phyloP scores from a whole-genome alignment of 164 flowering plant genomes.

The Litsea cubeba region DNA sequence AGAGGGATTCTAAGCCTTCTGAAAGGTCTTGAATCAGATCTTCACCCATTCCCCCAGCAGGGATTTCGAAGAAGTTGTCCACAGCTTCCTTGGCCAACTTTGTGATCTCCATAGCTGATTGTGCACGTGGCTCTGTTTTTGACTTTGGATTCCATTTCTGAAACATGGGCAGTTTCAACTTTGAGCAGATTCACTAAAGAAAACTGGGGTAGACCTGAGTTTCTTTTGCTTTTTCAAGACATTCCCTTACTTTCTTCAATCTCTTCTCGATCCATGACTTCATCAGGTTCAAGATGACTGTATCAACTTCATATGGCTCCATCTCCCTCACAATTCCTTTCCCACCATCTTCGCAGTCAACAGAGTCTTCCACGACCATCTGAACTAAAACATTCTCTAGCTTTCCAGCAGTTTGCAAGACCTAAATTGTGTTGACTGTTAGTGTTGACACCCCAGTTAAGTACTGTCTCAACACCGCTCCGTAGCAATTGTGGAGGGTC shows the following conservation, averaged over 20 bases:
- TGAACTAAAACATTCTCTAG: conserved; percentile 77
- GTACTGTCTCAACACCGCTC: conserved; percentile 60
- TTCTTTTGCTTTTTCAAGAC: conserved; percentile 61
- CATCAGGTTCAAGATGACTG: conserved; percentile 42
- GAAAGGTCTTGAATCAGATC: conserved; percentile 65
- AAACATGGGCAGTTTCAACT: neutral
- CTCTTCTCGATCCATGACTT: conserved; percentile 65
- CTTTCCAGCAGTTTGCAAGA: conserved; percentile 71
- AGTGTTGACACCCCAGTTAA: conserved; percentile 33
- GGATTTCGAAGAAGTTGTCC: conserved; percentile 67
- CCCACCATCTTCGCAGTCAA: conserved; percentile 78
- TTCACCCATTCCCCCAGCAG: conserved; percentile 34
- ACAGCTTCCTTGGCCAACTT: conserved; percentile 52
- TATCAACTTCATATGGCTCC: conserved; percentile 84
- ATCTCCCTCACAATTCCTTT: conserved; percentile 69
- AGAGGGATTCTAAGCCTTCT: conserved; percentile 53
- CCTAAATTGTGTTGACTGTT: conserved; percentile 43
- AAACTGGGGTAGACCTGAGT: conserved; percentile 44
- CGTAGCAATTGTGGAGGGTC: conserved; percentile 76
- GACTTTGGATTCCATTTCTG: conserved; percentile 98
- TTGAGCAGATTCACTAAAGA: neutral
- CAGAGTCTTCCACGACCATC: conserved; percentile 76
- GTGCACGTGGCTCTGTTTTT: conserved; percentile 77
- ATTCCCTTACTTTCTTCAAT: conserved; percentile 40
- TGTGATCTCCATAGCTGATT: conserved; percentile 69